Conservation (phyloP, 768 basidiomycete species). For the Leccinum rimulosum region DNA sequence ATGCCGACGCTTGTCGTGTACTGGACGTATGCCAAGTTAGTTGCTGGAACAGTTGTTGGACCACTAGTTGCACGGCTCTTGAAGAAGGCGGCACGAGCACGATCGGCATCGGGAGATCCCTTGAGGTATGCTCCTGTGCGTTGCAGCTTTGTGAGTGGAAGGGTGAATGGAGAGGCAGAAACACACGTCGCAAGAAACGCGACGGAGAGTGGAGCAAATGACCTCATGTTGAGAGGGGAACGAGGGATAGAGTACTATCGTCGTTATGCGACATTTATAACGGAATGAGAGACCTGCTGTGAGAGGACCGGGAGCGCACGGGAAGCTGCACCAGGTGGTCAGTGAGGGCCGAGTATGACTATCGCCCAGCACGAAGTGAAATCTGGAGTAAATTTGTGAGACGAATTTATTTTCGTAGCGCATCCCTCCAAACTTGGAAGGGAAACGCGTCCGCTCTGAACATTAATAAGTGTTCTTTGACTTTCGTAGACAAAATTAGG, state of each 20-base stretch:
- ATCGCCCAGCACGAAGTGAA: background rate
- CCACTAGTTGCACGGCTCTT: conserved; percentile 2
- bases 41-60: conserved; percentile 15
- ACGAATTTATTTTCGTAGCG: background rate
- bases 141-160: conserved; percentile 14
- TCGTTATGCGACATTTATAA: conserved; percentile 5
- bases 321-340: background rate
- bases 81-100: conserved; percentile 15
- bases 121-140: conserved; percentile 14
- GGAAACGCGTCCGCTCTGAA: background rate
- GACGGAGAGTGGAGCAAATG: conserved; percentile 5
- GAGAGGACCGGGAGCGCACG: background rate
- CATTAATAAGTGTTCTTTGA: background rate
- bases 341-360: background rate
- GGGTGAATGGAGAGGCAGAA: conserved; percentile 7
- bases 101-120: conserved; percentile 17
- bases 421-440: background rate
- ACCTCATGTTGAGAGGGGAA: conserved; percentile 11
- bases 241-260: background rate
- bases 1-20: conserved; percentile 27
- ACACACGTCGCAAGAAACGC: conserved; percentile 6
- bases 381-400: background rate
- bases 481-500: background rate
- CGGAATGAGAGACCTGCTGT: background rate
- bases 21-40: conserved; percentile 11